Base-by-base conservation (phyloP, 2,329 filamentous ascomycete genomes). In the Aspergillus fumigatus region DNA sequence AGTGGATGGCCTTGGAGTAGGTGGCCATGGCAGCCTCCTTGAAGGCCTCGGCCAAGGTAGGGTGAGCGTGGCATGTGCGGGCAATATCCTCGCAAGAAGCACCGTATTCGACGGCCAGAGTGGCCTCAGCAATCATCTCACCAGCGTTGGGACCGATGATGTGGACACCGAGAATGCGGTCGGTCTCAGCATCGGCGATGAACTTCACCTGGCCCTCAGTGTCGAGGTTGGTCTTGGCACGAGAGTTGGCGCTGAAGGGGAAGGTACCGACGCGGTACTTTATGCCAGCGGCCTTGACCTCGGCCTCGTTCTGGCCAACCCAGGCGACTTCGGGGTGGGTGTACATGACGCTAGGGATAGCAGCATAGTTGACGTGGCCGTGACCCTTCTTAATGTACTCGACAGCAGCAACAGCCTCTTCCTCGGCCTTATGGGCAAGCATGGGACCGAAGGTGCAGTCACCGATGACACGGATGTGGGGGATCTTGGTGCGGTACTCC, bases 11-110 rank as follows among this genome's bases (percentile, higher is more conserved):
- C 82, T 96, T 94, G 70, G 87, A 85, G 80, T 96, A 92, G 51
- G 93, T 97, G 61, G 91, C 90, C 94, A 99, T 97, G 67, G 94
- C 94, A 70, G 94, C 94, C 85, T 99, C 94, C 84, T 99, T 99
- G 85, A 99, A 97, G 48, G 94, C 94, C 82, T 99, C 94, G 25
- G 93, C 87, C 59, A 99, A 83, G 52, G 92, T 97, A 55, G 94
- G 94, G 80, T 99, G 94, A 55, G 94, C 94, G 79, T 99, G 94
- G 78, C 90, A 94, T 63, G 94, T 97, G 72, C 94, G 86, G 60
- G 88, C 92, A 72, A 96, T 90, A 76, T 97, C 94, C 80, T 99
- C 94, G 69, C 87, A 92, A 63, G 89, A 94, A 29, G 94, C 94
- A 63, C 94, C 94, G 72, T 99, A 99, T 81, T 99, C 94, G 51